Base-by-base conservation (phyloP, 2,329 filamentous ascomycete species). In the Cryphonectria parasitica region DNA sequence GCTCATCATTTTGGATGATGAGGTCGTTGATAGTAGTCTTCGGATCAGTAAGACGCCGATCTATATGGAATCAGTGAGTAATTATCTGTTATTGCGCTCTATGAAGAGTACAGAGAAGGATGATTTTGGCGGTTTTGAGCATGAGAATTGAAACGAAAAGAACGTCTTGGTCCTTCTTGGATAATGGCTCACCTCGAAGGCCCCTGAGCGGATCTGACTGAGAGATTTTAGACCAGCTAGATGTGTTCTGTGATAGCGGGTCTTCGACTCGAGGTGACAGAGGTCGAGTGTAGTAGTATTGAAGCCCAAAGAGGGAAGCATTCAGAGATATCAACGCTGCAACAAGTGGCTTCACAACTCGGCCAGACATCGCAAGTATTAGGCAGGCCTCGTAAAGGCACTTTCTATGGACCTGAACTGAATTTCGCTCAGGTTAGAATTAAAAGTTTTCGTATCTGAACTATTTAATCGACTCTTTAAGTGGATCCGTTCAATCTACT, bases 161-260 rank as follows among this genome's bases (percentile, higher is more conserved):
- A n/a, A 25, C 49, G 7, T 13, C 49, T 17, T 3, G 8, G 49
- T 17, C n/a, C n/a, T 28, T 28, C 13, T 56, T 3, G 11, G 49
- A 52, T 10, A 11, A 56, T 28, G 52, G 11, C 52, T 60, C 28
- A 61, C 58, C 58, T 61, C 58, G 31, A 61, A 36, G 39, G n/a
- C 34, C 19, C 7, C 15, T 61, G 8, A 61, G 58, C 19, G 34
- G 31, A 25, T 61, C 58, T n/a, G 58, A n/a, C 8, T 39, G 58
- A 36, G 58, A 34, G 34, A 61, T 39, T 61, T 39, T 39, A 7
- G 58, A 61, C 58, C 58, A 61, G 34, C 58, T 61, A 39, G 58
- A 61, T 39, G 31, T 39, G n/a, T 25, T 34, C 11, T 39, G 34
- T 8, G 22, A 39, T 15, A 25, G 34, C 19, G 34, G 28, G 19